These are phyloP conservation scores for Phalaenopsis equestris DNA, from an alignment of 106 monocot species.

Conservation along the genomic window DNA sequence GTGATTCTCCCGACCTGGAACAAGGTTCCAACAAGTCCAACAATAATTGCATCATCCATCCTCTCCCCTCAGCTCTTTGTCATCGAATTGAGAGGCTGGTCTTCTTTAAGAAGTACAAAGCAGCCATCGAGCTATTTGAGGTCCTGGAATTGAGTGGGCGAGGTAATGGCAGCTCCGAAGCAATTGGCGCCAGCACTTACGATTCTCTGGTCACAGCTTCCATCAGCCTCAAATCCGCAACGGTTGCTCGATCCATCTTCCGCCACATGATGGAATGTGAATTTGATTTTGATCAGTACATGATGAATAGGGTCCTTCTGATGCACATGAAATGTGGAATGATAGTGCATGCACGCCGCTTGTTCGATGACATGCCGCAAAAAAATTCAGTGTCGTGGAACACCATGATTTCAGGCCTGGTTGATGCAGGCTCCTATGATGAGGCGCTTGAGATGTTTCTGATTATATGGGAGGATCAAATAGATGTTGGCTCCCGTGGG, in stretches of 20 bases:
- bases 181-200: constrained; percentile 33
- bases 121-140: constrained; percentile 81
- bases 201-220: constrained; percentile 59
- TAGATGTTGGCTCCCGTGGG: constrained; percentile 28
- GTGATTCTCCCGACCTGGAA: background rate
- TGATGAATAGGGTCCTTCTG: constrained; percentile 55
- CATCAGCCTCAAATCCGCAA: constrained; percentile 33
- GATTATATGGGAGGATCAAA: constrained; percentile 32
- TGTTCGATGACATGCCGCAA: constrained; percentile 71
- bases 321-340: constrained; percentile 73
- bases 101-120: constrained; percentile 42
- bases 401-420: constrained; percentile 55
- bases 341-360: constrained; percentile 35
- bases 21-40: background rate
- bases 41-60: background rate
- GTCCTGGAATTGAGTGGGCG: constrained; percentile 23
- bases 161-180: background rate
- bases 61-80: constrained; percentile 15
- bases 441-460: constrained; percentile 59
- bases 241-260: constrained; percentile 36
- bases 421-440: constrained; percentile 30
- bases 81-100: constrained; percentile 53
- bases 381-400: constrained; percentile 51
- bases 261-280: constrained; percentile 36
- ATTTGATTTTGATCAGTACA: constrained; percentile 59